Base-by-base conservation (phyloP, 441 rosid genomes). In the Dalechampia spathulata region DNA sequence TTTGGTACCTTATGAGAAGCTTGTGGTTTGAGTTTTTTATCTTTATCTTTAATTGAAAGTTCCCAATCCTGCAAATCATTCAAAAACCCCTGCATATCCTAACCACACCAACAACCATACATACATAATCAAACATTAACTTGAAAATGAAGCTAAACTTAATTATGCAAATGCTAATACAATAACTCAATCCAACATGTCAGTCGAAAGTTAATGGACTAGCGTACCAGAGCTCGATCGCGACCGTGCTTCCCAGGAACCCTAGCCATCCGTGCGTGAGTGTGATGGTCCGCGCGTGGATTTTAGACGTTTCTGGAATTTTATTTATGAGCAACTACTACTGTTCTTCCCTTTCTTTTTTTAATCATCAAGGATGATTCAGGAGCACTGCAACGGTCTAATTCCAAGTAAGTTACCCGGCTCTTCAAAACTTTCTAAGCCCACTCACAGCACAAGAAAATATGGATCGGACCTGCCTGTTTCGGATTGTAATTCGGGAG, bases 41-140 rank as follows among this genome's bases (percentile, higher is more conserved):
- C 96, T 34, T 72, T 80, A 52, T 75, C 80, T 63, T 78, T 76
- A 6, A 70, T 52, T 1, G 80, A 79, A 68, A 78, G 73, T 38
- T 93, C 99, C 97, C 96, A 93, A 57, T 89, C 99, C 92, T 87
- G 89, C 89, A 93, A 83, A 72, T 89, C 83, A 82, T 83, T 87
- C 72, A 89, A 75, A 76, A 89, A 78, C 47, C 97, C 92, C 90
- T 79, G 79, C 82, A 88, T 81, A 75, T 82, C 92, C 95, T 81
- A 10, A 30, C 8, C n/a, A n/a, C n/a, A 22, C 27, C 34, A 25
- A 19, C 10, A 45, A 38, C 21, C 48, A 30, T 1, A 22, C 53
- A 5, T 42, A 36, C 50, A 32, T 12, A 1, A 45, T 1, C 1
- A 8, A 45, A 6, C 4, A 22, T 20, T 1, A 21, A 43, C 19